Conservation (phyloP, 2,329 filamentous ascomycete genomes). For the Diaporthe vexans region DNA sequence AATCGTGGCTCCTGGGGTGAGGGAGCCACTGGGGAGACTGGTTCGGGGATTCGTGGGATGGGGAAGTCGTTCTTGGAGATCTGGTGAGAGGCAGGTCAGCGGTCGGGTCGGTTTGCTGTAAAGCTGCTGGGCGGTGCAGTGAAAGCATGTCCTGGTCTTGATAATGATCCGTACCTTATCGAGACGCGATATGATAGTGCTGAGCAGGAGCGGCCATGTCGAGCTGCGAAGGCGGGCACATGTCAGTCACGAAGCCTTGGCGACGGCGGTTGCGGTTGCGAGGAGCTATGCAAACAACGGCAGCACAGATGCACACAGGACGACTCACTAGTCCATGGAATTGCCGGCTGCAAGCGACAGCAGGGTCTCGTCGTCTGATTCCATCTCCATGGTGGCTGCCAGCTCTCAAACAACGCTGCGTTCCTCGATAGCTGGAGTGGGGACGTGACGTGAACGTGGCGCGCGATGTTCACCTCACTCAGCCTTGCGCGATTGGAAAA, state of each 20-base stretch:
- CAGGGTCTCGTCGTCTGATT: constrained; percentile 65
- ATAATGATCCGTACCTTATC: constrained; percentile 64
- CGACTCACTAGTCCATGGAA: constrained; percentile 69
- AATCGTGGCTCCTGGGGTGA: constrained; percentile 57
- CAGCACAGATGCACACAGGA: not conserved
- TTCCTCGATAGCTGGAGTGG: constrained; percentile 19
- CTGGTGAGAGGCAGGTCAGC: constrained; percentile 57
- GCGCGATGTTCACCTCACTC: constrained; percentile 26
- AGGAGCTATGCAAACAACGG: not conserved
- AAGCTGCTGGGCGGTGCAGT: not conserved
- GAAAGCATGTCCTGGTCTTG: not conserved
- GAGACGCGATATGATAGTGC: constrained; percentile 75
- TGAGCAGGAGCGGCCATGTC: constrained; percentile 77
- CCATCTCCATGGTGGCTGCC: constrained; percentile 64
- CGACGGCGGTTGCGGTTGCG: not conserved
- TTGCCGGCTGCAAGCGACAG: constrained; percentile 64
- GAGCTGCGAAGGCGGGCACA: constrained; percentile 63
- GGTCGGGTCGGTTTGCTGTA: not conserved
- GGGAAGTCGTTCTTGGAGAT: constrained; percentile 83
- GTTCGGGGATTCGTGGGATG: constrained; percentile 70
- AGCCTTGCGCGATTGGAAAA: constrained; percentile 30
- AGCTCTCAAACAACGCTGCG: not conserved
- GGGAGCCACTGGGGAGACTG: constrained; percentile 56
- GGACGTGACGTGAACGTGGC: not conserved
- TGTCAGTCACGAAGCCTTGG: constrained; percentile 43